Evolutionary conservation across 169 alveolate species (phyloP), one percentile per base, ranked within the genome.

Genomic region (Plasmodium gonderi): DNA sequence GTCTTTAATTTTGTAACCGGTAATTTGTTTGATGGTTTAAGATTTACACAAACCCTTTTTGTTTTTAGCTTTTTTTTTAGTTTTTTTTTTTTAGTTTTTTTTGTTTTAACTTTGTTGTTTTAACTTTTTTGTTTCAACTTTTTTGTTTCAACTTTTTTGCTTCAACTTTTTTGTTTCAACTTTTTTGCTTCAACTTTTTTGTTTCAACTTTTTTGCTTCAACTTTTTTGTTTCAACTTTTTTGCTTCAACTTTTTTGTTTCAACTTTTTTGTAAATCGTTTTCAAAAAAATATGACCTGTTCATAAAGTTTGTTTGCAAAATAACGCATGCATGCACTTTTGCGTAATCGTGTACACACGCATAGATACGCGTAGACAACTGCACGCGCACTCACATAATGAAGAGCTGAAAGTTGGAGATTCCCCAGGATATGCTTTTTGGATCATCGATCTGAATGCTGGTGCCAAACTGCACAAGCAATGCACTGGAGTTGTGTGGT

Each of bases 341-440:
- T n/a, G n/a, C n/a, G 9, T 9, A 42, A 42, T 14, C 2, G 23
- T 49, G 65, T 0, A 54, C 33, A 12, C 69, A 17, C 33, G 33
- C 23, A 31, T 17, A 54, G 33, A 54, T 54, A 12, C 23, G 23
- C n/a, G 65, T n/a, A 12, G 65, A 74, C 29, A 26, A 9, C 0
- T 78, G 12, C 12, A 26, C 31, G 72, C n/a, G 29, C 14, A 9
- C 33, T 72, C 72, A 85, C 17, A 85, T 44, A 29, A 75, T 54
- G 38, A 42, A 85, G n/a, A 85, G 23, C 49, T 85, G 92, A 85
- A 85, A 85, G 67, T 75, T 85, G 14, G 92, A 85, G 23, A 85
- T 74, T 23, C 92, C 92, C 92, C 92, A 85, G 11, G 92, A 85
- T 3, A 85, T n/a, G n/a, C 26, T 36, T 44, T 85, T 85, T n/a